Percentiles rank a stretch among this genome's conserved stretches.
Conservation (phyloP, 106 monocot genomes). For the Dactylorhiza incarnata region DNA sequence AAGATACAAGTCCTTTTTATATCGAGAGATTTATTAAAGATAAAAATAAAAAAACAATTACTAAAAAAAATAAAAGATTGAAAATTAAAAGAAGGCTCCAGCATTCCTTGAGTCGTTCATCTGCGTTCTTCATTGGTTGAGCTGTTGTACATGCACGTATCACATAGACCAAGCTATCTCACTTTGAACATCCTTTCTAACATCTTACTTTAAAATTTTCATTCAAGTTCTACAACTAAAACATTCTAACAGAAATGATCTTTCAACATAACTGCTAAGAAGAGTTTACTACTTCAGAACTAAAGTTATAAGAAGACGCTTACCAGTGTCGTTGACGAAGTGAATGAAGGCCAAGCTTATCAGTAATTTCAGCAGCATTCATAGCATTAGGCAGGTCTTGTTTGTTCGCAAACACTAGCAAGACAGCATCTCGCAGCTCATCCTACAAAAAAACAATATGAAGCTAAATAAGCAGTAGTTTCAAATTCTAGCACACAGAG, state of each 20-base stretch:
- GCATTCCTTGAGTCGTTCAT: no score
- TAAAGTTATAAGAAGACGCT: neutral
- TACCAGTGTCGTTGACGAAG: constrained; percentile 22
- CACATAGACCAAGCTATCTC: no score
- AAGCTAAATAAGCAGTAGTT: neutral
- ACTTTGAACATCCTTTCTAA: no score
- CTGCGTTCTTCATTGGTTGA: no score
- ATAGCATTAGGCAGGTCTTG: constrained; percentile 22
- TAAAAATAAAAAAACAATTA: no score
- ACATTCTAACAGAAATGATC: neutral
- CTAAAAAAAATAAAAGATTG: no score
- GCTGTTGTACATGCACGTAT: no score
- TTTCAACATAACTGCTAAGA: neutral
- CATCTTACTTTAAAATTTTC: no score
- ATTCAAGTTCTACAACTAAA: neutral
- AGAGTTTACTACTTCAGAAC: neutral
- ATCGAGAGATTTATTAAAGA: no score
- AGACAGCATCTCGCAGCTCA: constrained; percentile 21
- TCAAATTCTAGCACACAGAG: neutral
- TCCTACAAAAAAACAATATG: constrained; percentile 6
- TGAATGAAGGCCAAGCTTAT: constrained; percentile 21
- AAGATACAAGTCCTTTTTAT: no score
- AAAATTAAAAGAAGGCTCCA: no score
- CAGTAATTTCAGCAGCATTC: constrained; percentile 24
- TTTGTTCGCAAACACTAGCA: constrained; percentile 23